These are phyloP conservation scores for Cyclostephanos tholiformis DNA, from an alignment of 108 stramenopile genomes.

Conservation along the genomic window DNA sequence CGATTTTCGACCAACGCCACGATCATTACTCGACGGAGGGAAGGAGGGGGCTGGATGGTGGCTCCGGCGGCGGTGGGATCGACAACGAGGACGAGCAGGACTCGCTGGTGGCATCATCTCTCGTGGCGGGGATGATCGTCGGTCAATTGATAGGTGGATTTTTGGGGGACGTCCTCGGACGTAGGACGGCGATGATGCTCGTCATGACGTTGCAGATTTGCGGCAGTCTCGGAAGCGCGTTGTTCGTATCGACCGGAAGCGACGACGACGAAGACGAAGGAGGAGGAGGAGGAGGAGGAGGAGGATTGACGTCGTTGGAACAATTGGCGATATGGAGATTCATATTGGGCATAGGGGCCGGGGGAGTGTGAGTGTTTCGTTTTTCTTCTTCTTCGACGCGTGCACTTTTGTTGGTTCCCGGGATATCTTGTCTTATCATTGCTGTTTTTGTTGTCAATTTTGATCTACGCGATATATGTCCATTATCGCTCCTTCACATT, in stretches of 20 bases:
- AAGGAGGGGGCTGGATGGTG: neutral
- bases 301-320: slow-evolving; percentile 21
- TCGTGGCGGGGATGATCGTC: slow-evolving; percentile 87
- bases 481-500: neutral
- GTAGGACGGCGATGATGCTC: slow-evolving; percentile 63
- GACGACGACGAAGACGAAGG: neutral
- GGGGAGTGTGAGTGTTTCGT: slow-evolving; percentile 47
- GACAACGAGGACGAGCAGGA: slow-evolving; percentile 24
- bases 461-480: neutral
- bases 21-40: no score
- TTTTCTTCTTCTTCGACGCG: neutral
- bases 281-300: no score
- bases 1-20: neutral
- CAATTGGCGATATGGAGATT: slow-evolving; percentile 63
- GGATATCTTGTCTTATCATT: neutral
- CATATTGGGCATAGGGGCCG: slow-evolving; percentile 64
- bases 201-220: slow-evolving; percentile 83
- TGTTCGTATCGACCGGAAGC: slow-evolving; percentile 13
- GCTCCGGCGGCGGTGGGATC: neutral
- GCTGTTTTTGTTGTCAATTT: neutral
- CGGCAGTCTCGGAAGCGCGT: slow-evolving; percentile 65
- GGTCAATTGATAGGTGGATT: slow-evolving; percentile 85
- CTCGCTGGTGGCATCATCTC: slow-evolving; percentile 63
- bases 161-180: slow-evolving; percentile 77
- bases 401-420: no score